These are phyloP conservation scores for Polymyxa betae DNA, from an alignment of 208 protist species.

Conservation along the genomic window DNA sequence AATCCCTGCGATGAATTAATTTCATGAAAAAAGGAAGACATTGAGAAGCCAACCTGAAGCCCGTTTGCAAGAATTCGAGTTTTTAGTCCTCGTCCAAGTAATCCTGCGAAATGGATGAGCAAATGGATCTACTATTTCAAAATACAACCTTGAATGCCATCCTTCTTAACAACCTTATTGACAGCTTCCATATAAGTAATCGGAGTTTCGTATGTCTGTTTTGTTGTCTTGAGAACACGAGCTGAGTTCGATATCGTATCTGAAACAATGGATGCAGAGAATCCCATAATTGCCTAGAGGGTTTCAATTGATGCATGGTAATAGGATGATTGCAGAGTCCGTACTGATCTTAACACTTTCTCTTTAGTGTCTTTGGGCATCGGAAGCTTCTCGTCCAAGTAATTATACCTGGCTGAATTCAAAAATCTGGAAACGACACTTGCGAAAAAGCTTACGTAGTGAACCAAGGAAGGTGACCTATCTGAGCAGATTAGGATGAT, in stretches of 20 bases:
- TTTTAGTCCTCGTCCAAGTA: conserved; percentile 75
- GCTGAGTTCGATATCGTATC: conserved; percentile 75
- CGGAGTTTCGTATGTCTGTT: conserved; percentile 65
- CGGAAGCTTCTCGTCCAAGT: conserved; percentile 66
- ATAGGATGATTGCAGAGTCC: background rate
- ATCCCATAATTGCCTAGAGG: conserved; percentile 68
- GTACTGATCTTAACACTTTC: conserved; percentile 48
- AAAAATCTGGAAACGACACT: conserved; percentile 64
- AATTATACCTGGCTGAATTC: conserved; percentile 74
- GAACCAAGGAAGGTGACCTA: conserved; percentile 61
- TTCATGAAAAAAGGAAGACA: background rate
- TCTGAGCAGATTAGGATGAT: background rate
- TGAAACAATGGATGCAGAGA: conserved; percentile 71
- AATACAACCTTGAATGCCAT: background rate
- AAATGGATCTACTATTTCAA: conserved; percentile 53
- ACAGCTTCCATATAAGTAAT: conserved; percentile 66
- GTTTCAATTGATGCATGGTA: background rate
- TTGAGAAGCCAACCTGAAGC: conserved; percentile 10
- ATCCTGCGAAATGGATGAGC: conserved; percentile 52
- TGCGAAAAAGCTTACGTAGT: conserved; percentile 50
- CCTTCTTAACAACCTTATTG: conserved; percentile 28
- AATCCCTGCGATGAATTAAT: conserved; percentile 64
- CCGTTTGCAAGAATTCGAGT: conserved; percentile 75
- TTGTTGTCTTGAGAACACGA: conserved; percentile 76
- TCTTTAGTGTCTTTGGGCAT: conserved; percentile 53